Base-by-base conservation (phyloP, 2,329 filamentous ascomycete species). In the Nigrograna mackinnonii region DNA sequence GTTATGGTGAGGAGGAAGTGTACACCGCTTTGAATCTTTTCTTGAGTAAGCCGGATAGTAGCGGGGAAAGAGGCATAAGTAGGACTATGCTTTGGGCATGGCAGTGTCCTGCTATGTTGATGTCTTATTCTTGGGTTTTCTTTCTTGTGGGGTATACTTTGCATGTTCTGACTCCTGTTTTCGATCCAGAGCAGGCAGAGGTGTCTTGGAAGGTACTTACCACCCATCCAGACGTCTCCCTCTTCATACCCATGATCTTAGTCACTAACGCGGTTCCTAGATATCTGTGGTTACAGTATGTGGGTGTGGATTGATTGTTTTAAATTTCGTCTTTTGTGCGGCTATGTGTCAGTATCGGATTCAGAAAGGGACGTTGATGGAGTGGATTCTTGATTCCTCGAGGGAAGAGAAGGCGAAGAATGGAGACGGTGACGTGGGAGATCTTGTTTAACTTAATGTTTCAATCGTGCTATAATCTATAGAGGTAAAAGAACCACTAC, bases 331-430 rank as follows among this genome's bases (percentile, higher is more conserved):
- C 7, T 34, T 34, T 17, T 34, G 31, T 17, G 31, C 31, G 11
- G 9, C 7, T 11, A 12, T 34, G 16, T 34, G 31, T 16, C 31
- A 34, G 16, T 12, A 12, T 12, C 31, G 31, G 7, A 11, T 34
- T 7, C 7, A 34, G 7, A 17, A 17, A 9, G 24, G 24, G n/a
- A 28, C 24, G 24, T n/a, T n/a, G n/a, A 9, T 9, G 7, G 31
- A 12, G 7, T 12, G 31, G 31, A 16, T 34, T 17, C 11, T 11
- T 7, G 31, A 86, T n/a, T n/a, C n/a, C n/a, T n/a, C n/a, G n/a
- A n/a, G n/a, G n/a, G n/a, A n/a, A n/a, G n/a, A n/a, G n/a, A n/a
- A n/a, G n/a, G n/a, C n/a, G n/a, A n/a, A n/a, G n/a, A n/a, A n/a
- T n/a, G n/a, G n/a, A n/a, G n/a, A n/a, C n/a, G n/a, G n/a, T n/a